phyloP scores from a whole-genome alignment of 1,284 basidiomycete species.

The Cryptococcus sp. region DNA sequence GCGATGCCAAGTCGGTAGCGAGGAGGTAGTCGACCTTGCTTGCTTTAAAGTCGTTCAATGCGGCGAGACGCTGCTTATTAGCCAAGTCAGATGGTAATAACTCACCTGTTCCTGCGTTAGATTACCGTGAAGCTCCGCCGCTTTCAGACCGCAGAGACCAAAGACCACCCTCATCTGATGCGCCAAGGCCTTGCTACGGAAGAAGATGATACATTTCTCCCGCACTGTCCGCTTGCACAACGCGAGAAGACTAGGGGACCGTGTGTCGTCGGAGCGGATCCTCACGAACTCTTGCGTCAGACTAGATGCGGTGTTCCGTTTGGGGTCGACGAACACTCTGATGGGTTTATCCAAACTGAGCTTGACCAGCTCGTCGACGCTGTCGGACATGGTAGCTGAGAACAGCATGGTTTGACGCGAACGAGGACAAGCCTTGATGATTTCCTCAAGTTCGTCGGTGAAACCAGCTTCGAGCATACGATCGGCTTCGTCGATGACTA shows the following conservation, averaged over 20 bases:
- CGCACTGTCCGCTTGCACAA: conserved; percentile 87
- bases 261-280: conserved; percentile 71
- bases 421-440: conserved; percentile 83
- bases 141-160: conserved; percentile 80
- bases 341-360: conserved; percentile 91
- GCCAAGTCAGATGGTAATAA: conserved; percentile 12
- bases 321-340: conserved; percentile 92
- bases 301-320: conserved; percentile 82
- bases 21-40: conserved; percentile 84
- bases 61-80: conserved; percentile 69
- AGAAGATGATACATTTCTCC: conserved; percentile 84
- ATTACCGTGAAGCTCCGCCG: conserved; percentile 92
- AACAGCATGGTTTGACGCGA: conserved; percentile 97
- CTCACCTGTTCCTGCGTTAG: conserved; percentile 89
- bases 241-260: conserved; percentile 77
- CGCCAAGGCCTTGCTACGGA: conserved; percentile 92
- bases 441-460: conserved; percentile 91
- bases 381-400: conserved; percentile 97
- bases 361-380: conserved; percentile 87
- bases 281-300: conserved; percentile 94
- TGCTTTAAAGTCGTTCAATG: conserved; percentile 84
- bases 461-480: conserved; percentile 98
- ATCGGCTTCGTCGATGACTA: conserved; percentile 96
- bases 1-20: conserved; percentile 92
- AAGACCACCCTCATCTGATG: conserved; percentile 96